Evolutionary conservation across 345 rosid genomes (phyloP).

Genomic region (Hypericum androsaemum): DNA sequence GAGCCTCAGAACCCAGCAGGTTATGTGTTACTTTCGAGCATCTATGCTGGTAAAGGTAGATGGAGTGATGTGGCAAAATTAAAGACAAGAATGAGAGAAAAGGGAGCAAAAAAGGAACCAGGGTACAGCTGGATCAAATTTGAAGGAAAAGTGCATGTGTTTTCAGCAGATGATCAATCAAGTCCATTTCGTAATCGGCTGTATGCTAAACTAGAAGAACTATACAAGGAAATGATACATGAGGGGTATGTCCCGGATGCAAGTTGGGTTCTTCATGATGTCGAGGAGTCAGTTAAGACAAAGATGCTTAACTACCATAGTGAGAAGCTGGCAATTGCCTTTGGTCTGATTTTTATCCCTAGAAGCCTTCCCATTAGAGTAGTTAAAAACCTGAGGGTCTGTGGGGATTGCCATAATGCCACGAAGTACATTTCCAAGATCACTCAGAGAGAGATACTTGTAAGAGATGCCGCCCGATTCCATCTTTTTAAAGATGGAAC

Average conservation of each 20-base stretch:
- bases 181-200: slow-evolving; percentile 61
- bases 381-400: slow-evolving; percentile 77
- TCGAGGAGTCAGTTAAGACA: slow-evolving; percentile 54
- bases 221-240: slow-evolving; percentile 47
- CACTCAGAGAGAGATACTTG: slow-evolving; percentile 77
- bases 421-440: slow-evolving; percentile 82
- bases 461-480: slow-evolving; percentile 82
- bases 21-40: slow-evolving; percentile 59
- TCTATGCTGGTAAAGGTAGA: slow-evolving; percentile 61
- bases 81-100: slow-evolving; percentile 57
- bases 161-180: slow-evolving; percentile 72
- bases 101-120: slow-evolving; percentile 69
- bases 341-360: slow-evolving; percentile 72
- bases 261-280: slow-evolving; percentile 65
- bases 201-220: slow-evolving; percentile 52
- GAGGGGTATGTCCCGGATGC: slow-evolving; percentile 75
- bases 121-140: slow-evolving; percentile 95
- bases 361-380: slow-evolving; percentile 55
- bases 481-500: slow-evolving; percentile 81
- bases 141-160: slow-evolving; percentile 53
- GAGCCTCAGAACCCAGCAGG: slow-evolving; percentile 80
- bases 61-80: slow-evolving; percentile 67
- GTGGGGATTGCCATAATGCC: slow-evolving; percentile 82
- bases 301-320: slow-evolving; percentile 88
- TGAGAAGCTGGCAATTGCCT: slow-evolving; percentile 89